Base-by-base conservation (phyloP, 1,284 basidiomycete genomes). In the Moesziomyces parantarcticus region DNA sequence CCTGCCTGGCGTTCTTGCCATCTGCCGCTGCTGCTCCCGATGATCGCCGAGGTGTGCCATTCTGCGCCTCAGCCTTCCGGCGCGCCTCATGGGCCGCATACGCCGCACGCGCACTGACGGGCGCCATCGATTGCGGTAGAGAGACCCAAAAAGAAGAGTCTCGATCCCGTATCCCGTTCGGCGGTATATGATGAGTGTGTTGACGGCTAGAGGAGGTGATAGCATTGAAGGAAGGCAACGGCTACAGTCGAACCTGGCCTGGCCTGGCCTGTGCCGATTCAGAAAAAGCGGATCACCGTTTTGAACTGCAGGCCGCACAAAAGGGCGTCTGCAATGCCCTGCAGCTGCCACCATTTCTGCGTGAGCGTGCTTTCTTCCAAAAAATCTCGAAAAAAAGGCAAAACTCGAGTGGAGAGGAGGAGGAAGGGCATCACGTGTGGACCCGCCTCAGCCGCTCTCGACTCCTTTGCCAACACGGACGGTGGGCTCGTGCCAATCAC, bases 41-140 rank as follows among this genome's bases (percentile, higher is more conserved):
- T 6, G 34, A 14, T 6, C 34, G 34, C 11, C 14, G 5, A 2
- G 14, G 14, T 16, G 21, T 21, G 46, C 54, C 44, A 32, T n/a
- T 43, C 8, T 53, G 34, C 14, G 49, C 50, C 11, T 56, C 36
- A 18, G 63, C 63, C 21, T 52, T 39, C 41, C 59, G 36, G 5
- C 54, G 64, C 20, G 58, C 58, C 50, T 69, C 65, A 39, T 66
- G 61, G 50, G 71, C 71, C 48, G 71, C 71, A 2, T 69, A 18
- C 7, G 71, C 71, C 48, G 71, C 71, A 2, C 65, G 13, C 7
- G 71, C 71, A 43, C 71, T 74, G 20, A 69, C 21, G 8, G 56
- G 64, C n/a, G 20, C 7, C 41, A 42, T 42, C 20, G 7, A 29
- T 29, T 9, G 29, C 29, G 29, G 11, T 29, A 9, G 1, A 29